These are phyloP conservation scores for Eimeria sp. DNA, from an alignment of 169 alveolate species.

Conservation along the genomic window DNA sequence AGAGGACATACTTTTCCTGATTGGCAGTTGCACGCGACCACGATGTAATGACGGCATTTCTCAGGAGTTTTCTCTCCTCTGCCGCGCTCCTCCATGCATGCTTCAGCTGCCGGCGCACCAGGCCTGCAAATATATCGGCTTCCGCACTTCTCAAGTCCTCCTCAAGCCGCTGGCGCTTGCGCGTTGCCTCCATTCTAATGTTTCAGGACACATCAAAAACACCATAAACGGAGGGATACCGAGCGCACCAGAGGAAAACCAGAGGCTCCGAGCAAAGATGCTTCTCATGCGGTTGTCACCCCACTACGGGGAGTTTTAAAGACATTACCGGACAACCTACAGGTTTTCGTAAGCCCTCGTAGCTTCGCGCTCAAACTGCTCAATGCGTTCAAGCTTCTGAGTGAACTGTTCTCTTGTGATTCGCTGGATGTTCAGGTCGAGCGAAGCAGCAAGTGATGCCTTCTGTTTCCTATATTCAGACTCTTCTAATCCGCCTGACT, in stretches of 20 bases:
- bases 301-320: neutral
- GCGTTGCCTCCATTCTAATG: slow-evolving; percentile 54
- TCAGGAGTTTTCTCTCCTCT: slow-evolving; percentile 31
- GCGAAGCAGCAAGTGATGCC: slow-evolving; percentile 32
- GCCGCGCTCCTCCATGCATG: slow-evolving; percentile 30
- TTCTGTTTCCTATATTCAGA: slow-evolving; percentile 49
- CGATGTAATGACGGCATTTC: slow-evolving; percentile 8
- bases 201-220: neutral
- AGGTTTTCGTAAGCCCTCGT: slow-evolving; percentile 27
- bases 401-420: slow-evolving; percentile 55
- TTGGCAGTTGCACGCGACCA: slow-evolving; percentile 58
- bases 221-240: neutral
- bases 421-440: slow-evolving; percentile 34
- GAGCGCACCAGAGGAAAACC: neutral
- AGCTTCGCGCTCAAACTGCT: slow-evolving; percentile 53
- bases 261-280: neutral
- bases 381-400: slow-evolving; percentile 53
- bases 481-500: slow-evolving; percentile 40
- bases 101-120: slow-evolving; percentile 44
- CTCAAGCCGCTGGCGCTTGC: slow-evolving; percentile 56
- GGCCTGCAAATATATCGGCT: slow-evolving; percentile 20
- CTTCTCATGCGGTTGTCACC: neutral
- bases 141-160: slow-evolving; percentile 38
- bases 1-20: slow-evolving; percentile 57
- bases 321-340: neutral